Evolutionary conservation across 2,329 filamentous ascomycete species (phyloP), one percentile per base, ranked within the genome.

Genomic region (Rutstroemia sp.): DNA sequence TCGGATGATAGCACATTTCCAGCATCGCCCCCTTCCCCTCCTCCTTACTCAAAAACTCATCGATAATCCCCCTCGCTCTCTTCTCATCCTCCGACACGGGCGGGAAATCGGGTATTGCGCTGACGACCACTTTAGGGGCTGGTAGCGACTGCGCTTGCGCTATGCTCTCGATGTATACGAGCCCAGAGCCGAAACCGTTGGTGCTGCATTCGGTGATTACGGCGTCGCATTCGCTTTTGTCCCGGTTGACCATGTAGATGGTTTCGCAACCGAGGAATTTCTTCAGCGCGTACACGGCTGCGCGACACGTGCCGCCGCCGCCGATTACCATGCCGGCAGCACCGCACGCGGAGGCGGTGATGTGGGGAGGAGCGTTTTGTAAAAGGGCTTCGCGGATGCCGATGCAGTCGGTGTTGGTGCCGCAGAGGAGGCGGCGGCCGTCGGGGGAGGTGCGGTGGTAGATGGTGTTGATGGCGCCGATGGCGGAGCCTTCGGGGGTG

Each of bases 401-500:
- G 56, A 90, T 78, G 58, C 87, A 87, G 71, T 94, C 89, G 4
- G 89, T 92, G 73, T 94, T 92, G 45, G 88, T 87, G 53, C 88
- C 89, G 70, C 86, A 83, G 61, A 82, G 82, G 14, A 63, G 44
- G n/a, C 62, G 51, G 19, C 51, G 57, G 4, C 63, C 61, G 8
- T 52, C 44, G 2, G 58, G 73, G 48, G 74, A 70, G n/a, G 7
- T 55, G 21, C 79, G 76, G 48, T 88, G 69, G 73, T 87, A 92
- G 52, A 92, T 78, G 0, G 88, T 94, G 75, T 94, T 92, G 71
- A 87, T 86, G 51, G 88, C 88, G 48, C 88, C 88, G 21, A 91
- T 85, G 38, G 85, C 83, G 50, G 79, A 78, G 63, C 83, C 88
- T 71, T 91, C 87, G 21, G 82, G 78, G 6, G 87, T 90, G 39